These are phyloP conservation scores for Geoglossum cookeanum DNA, from an alignment of 2,329 filamentous ascomycete species.

Conservation along the genomic window DNA sequence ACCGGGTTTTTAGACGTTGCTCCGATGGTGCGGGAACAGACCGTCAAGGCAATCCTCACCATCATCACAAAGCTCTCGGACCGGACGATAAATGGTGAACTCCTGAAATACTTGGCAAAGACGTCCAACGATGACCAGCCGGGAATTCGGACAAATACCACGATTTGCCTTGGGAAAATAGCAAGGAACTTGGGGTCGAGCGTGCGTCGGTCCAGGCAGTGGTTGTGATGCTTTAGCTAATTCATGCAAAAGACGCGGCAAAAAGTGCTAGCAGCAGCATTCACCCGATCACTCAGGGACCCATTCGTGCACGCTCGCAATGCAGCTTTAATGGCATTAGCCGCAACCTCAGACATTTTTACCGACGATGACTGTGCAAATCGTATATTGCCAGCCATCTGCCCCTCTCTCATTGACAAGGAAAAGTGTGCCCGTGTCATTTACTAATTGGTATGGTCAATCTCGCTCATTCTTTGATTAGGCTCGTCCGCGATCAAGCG, in stretches of 20 bases:
- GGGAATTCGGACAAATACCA: constrained; percentile 93
- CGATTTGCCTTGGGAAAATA: constrained; percentile 92
- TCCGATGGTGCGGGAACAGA: constrained; percentile 85
- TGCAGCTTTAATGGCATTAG: constrained; percentile 68
- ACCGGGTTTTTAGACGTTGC: constrained; percentile 86
- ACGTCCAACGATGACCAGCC: constrained; percentile 96
- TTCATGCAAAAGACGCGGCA: constrained; percentile 40
- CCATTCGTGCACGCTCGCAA: constrained; percentile 90
- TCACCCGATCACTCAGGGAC: constrained; percentile 72
- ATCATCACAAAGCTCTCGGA: constrained; percentile 83
- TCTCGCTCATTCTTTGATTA: constrained; percentile 9
- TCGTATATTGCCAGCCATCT: constrained; percentile 68
- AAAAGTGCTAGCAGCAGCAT: constrained; percentile 86
- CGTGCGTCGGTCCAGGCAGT: constrained; percentile 18
- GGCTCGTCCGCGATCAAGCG: constrained; percentile 71
- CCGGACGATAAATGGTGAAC: constrained; percentile 78
- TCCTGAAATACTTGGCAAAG: constrained; percentile 78
- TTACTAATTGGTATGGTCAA: not conserved
- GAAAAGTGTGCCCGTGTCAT: constrained; percentile 41
- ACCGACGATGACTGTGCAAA: constrained; percentile 73
- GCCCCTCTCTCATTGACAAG: constrained; percentile 75
- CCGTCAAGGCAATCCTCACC: constrained; percentile 78
- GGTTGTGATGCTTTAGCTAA: constrained; percentile 13
- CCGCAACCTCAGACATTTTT: constrained; percentile 72
- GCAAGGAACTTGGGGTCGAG: constrained; percentile 63